Percentiles rank a stretch among this genome's conserved stretches.
Conservation (phyloP, 1,284 basidiomycete genomes). For the Fomitopsis betulina region DNA sequence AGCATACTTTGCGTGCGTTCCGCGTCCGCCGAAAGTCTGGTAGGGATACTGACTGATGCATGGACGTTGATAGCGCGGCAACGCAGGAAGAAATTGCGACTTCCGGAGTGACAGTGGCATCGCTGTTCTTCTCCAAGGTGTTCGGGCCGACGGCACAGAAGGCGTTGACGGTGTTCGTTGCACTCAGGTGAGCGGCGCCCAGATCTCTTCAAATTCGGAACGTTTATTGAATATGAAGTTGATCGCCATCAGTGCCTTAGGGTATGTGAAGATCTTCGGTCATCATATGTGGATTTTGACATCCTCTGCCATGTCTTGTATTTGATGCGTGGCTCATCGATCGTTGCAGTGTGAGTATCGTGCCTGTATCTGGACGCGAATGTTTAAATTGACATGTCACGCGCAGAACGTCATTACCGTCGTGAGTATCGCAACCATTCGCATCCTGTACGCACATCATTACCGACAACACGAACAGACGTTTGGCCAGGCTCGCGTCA, state of each 20-base stretch:
- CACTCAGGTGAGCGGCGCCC: conserved; percentile 32
- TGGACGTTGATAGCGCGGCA: conserved; percentile 35
- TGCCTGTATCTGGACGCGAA: conserved; percentile 18
- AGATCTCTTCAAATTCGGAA: background rate
- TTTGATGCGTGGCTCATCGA: background rate
- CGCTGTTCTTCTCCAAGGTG: conserved; percentile 66
- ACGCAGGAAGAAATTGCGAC: conserved; percentile 59
- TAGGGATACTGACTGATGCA: background rate
- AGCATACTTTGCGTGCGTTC: conserved; percentile 65
- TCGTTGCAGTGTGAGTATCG: conserved; percentile 33
- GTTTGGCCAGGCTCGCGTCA: conserved; percentile 25
- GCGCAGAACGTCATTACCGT: conserved; percentile 25
- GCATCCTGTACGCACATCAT: background rate
- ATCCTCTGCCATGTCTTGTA: background rate
- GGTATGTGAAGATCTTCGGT: conserved; percentile 12
- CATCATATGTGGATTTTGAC: background rate
- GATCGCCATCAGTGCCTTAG: conserved; percentile 16
- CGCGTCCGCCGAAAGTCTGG: conserved; percentile 17
- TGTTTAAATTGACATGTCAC: background rate
- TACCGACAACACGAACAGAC: conserved; percentile 12
- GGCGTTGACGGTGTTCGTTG: conserved; percentile 62
- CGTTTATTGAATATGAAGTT: background rate
- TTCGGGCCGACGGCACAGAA: conserved; percentile 56
- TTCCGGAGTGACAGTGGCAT: conserved; percentile 57
- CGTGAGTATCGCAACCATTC: conserved; percentile 12